These are phyloP conservation scores for Colletotrichum aenigma DNA, from an alignment of 2,329 filamentous ascomycete genomes.

Conservation along the genomic window DNA sequence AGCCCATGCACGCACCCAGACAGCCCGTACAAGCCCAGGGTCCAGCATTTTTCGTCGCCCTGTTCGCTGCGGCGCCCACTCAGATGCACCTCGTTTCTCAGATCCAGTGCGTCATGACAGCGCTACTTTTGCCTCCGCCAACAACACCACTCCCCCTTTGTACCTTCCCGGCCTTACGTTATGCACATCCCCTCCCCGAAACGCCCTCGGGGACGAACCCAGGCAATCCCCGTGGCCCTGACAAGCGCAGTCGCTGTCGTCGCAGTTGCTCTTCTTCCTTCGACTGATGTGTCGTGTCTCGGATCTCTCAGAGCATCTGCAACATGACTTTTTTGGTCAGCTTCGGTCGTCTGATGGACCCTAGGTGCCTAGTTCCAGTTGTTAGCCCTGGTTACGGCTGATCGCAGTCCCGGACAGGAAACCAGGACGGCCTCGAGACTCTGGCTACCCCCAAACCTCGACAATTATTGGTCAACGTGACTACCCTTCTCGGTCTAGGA, in stretches of 20 bases:
- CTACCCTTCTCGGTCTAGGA: not conserved
- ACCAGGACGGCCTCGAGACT: not conserved
- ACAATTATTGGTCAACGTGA: not conserved
- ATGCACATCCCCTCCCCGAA: not conserved
- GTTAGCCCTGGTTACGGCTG: not conserved
- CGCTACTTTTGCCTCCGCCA: not conserved
- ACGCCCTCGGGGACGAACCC: not conserved
- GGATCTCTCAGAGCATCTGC: slow-evolving; percentile 3
- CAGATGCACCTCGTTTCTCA: slow-evolving; percentile 2
- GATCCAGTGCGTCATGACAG: slow-evolving; percentile 20
- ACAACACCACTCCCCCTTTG: not conserved
- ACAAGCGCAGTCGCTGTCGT: not conserved
- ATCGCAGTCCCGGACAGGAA: not conserved
- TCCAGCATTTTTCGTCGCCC: slow-evolving; percentile 9
- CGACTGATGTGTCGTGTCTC: not conserved
- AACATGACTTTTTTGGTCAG: not conserved
- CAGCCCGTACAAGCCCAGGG: slow-evolving; percentile 2
- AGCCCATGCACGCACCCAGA: slow-evolving; percentile 10
- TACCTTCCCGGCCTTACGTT: not conserved
- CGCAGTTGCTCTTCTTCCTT: not conserved
- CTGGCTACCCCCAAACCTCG: not conserved
- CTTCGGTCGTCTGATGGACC: not conserved
- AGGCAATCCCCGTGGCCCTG: not conserved
- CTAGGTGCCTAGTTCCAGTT: not conserved
- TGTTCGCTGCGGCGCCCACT: slow-evolving; percentile 14